Evolutionary conservation across 2,329 filamentous ascomycete genomes (phyloP).

Genomic region (Botrytis elliptica): DNA sequence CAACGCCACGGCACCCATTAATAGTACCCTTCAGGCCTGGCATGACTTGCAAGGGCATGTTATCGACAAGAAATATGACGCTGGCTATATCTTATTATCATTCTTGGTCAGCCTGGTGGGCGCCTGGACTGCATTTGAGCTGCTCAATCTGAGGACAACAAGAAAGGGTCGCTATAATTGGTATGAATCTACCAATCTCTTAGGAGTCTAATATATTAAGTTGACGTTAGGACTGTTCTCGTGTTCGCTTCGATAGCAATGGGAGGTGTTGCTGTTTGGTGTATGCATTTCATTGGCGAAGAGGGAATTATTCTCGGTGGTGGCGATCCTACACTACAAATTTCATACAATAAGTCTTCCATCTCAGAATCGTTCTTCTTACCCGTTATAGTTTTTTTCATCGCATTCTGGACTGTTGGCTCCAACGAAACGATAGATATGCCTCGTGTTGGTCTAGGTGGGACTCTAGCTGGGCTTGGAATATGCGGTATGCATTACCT

Average conservation of each 20-base stretch:
- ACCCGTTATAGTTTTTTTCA: conserved; percentile 70
- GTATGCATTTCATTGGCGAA: conserved; percentile 82
- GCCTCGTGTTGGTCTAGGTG: conserved; percentile 60
- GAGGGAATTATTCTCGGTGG: conserved; percentile 69
- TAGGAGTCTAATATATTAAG: conserved; percentile 5
- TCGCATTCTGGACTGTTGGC: conserved; percentile 70
- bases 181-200: conserved; percentile 45
- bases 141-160: conserved; percentile 74
- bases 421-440: conserved; percentile 56
- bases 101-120: conserved; percentile 72
- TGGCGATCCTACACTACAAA: conserved; percentile 62
- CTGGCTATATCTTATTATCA: conserved; percentile 66
- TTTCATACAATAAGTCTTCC: conserved; percentile 69
- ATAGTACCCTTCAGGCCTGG: conserved; percentile 12
- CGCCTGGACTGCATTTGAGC: conserved; percentile 74
- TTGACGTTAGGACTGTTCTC: conserved; percentile 54
- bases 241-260: conserved; percentile 65
- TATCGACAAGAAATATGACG: conserved; percentile 36
- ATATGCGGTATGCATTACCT: conserved; percentile 87
- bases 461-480: conserved; percentile 68
- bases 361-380: conserved; percentile 78
- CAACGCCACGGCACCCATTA: conserved; percentile 17
- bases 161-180: conserved; percentile 67
- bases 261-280: conserved; percentile 74
- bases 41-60: conserved; percentile 26